phyloP scores from a whole-genome alignment of 2,329 filamentous ascomycete genomes.

The Nemania sp. region DNA sequence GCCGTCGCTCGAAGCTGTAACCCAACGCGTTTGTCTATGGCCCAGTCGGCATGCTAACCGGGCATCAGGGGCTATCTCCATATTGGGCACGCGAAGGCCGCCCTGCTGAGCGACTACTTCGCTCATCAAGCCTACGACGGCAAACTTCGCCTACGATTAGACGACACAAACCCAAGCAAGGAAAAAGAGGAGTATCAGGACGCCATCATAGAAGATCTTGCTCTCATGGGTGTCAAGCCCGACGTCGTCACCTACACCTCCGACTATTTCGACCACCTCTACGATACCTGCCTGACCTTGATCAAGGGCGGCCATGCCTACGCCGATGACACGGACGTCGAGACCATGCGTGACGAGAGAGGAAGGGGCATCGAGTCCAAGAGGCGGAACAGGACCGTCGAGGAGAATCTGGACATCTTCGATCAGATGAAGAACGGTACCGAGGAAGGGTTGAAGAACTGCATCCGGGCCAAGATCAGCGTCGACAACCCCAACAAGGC shows the following conservation, averaged over 20 bases:
- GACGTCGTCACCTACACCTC: conserved; percentile 88
- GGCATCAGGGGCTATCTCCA: conserved; percentile 75
- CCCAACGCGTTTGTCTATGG: neutral
- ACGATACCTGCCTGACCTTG: conserved; percentile 81
- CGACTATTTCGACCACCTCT: conserved; percentile 93
- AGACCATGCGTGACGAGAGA: conserved; percentile 84
- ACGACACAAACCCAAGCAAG: conserved; percentile 96
- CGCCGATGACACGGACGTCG: conserved; percentile 90
- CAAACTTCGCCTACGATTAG: conserved; percentile 87
- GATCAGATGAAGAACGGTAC: conserved; percentile 91
- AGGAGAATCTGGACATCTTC: conserved; percentile 85
- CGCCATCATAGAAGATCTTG: conserved; percentile 88
- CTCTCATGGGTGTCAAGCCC: conserved; percentile 88
- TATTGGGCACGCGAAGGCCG: conserved; percentile 94
- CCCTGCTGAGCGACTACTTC: conserved; percentile 94
- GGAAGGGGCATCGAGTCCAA: conserved; percentile 82
- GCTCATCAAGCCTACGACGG: conserved; percentile 92
- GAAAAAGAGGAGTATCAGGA: conserved; percentile 98
- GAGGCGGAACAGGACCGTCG: conserved; percentile 75
- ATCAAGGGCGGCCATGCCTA: conserved; percentile 90
- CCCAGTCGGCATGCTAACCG: conserved; percentile 12
- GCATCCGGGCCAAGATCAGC: conserved; percentile 93
- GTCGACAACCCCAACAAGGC: conserved; percentile 93
- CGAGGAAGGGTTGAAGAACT: conserved; percentile 79
- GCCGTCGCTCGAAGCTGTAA: no score